Conservation (phyloP, 177 flowering plant species). For the Telopea speciosissima region DNA sequence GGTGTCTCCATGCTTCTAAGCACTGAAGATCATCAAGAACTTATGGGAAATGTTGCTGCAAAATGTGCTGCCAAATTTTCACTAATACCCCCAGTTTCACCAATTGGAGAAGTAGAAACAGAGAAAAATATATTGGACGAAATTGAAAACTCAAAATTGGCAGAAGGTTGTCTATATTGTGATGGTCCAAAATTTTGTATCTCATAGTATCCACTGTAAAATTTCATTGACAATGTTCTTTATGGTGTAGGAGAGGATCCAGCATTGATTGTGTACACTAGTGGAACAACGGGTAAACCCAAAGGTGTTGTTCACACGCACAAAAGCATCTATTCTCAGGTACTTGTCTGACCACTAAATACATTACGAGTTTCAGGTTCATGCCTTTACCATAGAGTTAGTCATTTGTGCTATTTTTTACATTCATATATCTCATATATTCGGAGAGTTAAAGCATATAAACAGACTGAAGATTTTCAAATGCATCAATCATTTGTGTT, state of each 20-base stretch:
- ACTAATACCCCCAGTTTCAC: slow-evolving; percentile 52
- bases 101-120: slow-evolving; percentile 21
- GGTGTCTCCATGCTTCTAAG: slow-evolving; percentile 76
- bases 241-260: slow-evolving; percentile 55
- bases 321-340: slow-evolving; percentile 79
- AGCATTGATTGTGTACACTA: slow-evolving; percentile 90
- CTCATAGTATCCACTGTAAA: background rate
- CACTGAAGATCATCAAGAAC: slow-evolving; percentile 70
- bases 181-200: background rate
- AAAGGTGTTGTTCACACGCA: slow-evolving; percentile 99
- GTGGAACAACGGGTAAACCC: slow-evolving; percentile 99
- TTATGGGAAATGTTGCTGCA: slow-evolving; percentile 71
- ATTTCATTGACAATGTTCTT: slow-evolving; percentile 2
- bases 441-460: background rate
- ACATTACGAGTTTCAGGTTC: background rate
- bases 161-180: slow-evolving; percentile 22
- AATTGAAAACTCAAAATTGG: slow-evolving; percentile 18
- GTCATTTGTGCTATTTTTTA: background rate
- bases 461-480: background rate
- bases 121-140: slow-evolving; percentile 19
- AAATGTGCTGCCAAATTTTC: slow-evolving; percentile 60
- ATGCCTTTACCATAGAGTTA: background rate
- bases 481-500: background rate
- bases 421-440: background rate
- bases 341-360: slow-evolving; percentile 16